Conservation (phyloP, 2,329 filamentous ascomycete genomes). For the Botryotinia calthae region DNA sequence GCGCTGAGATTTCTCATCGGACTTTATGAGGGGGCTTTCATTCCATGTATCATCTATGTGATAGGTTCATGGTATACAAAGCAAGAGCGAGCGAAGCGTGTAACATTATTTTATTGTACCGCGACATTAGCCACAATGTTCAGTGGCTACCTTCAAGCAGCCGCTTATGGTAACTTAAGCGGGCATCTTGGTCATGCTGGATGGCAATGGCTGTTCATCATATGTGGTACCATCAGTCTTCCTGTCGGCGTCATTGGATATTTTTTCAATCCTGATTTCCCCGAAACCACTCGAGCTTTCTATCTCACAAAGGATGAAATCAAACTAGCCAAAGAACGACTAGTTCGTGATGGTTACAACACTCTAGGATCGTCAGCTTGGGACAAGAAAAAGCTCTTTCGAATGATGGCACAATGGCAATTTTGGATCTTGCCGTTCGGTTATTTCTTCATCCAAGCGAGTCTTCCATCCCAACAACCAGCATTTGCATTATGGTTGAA, state of each 20-base stretch:
- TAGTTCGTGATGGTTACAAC: constrained; percentile 28
- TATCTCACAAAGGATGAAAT: constrained; percentile 37
- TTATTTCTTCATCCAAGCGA: constrained; percentile 32
- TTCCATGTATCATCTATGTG: constrained; percentile 40
- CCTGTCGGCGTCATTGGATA: constrained; percentile 54
- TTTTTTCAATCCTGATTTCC: constrained; percentile 45
- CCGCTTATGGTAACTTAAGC: constrained; percentile 42
- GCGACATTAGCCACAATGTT: constrained; percentile 51
- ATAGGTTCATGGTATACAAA: constrained; percentile 47
- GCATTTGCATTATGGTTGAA: constrained; percentile 32
- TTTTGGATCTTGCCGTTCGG: constrained; percentile 33
- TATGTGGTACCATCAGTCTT: constrained; percentile 54
- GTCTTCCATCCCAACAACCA: constrained; percentile 28
- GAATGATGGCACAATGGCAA: constrained; percentile 32
- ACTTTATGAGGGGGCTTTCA: constrained; percentile 36
- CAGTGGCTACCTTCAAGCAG: constrained; percentile 45
- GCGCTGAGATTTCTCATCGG: constrained; percentile 46
- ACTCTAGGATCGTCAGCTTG: constrained; percentile 29
- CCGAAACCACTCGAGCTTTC: constrained; percentile 42
- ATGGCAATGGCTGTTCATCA: constrained; percentile 48
- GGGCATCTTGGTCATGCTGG: constrained; percentile 40
- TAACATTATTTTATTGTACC: constrained; percentile 53
- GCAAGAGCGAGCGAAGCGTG: constrained; percentile 51
- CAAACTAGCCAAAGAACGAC: constrained; percentile 25
- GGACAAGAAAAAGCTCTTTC: constrained; percentile 32